Base-by-base conservation (phyloP, 257 asterid genomes). In the Solanum pimpinellifolium region DNA sequence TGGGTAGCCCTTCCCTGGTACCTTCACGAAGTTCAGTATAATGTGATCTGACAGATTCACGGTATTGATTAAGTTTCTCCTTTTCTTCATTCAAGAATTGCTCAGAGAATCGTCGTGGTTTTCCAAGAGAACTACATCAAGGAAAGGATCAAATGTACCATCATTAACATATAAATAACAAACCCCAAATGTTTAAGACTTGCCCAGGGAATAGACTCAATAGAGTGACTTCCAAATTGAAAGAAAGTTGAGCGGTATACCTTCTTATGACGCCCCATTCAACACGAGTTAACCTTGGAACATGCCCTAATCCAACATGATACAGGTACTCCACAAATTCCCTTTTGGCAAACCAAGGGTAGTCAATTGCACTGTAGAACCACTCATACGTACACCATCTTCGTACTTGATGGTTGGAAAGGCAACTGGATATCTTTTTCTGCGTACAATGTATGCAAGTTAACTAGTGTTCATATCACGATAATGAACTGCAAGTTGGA, bases 201-300 rank as follows among this genome's bases (percentile, higher is more conserved):
- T 25, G 84, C 83, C 70, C 52, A 49, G 41, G 49, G 65, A 82
- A 85, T 56, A 56, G 65, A 56, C 65, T 18, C 65, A 56, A 18
- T 37, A 62, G 66, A 27, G 76, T 76, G 41, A 65, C 83, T 74
- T 11, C 29, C 20, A 68, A 9, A 25, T 83, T 44, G 33, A 21
- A 62, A 16, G 59, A 90, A 74, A 77, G 47, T 47, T 41, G 87
- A 92, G 80, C 39, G 41, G 73, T 62, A 66, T 90, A 96, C 98
- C 98, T 92, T 91, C 98, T 93, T 90, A 96, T 96, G 89, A 96
- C 98, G 86, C 98, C 94, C 99, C 99, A 96, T 76, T 96, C 99
- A 68, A 93, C 96, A 87, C 95, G 98, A 91, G 99, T 94, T 90
- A 95, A 88, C 92, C 98, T 93, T 49, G 98, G 96, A 86, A 93